Percentiles rank a stretch among this genome's conserved stretches.
Conservation (phyloP, 2,329 filamentous ascomycete species). For the Myriosclerotinia curreyana region DNA sequence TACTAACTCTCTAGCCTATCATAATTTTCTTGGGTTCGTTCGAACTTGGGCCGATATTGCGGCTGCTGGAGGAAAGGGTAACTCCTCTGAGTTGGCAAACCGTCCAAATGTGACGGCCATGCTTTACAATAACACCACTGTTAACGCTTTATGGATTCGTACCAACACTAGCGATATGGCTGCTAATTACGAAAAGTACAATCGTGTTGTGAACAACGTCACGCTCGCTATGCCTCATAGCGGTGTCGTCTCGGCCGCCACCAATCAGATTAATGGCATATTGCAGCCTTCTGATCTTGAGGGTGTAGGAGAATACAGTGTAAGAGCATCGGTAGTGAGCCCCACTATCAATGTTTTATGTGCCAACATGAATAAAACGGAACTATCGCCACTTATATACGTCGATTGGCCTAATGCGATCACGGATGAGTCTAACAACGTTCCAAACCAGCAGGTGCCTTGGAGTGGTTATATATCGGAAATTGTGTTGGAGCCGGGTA, state of each 20-base stretch:
- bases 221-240: conserved; percentile 75
- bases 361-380: conserved; percentile 57
- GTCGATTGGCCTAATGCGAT: conserved; percentile 52
- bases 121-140: conserved; percentile 69
- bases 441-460: conserved; percentile 40
- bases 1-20: conserved; percentile 48
- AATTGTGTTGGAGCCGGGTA: conserved; percentile 39
- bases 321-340: conserved; percentile 67
- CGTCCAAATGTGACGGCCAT: conserved; percentile 61
- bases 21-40: conserved; percentile 64
- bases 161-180: conserved; percentile 51
- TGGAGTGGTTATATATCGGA: conserved; percentile 42
- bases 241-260: conserved; percentile 62
- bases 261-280: conserved; percentile 59
- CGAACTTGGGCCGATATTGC: conserved; percentile 52
- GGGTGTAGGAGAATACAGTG: conserved; percentile 65
- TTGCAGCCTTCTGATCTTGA: conserved; percentile 64
- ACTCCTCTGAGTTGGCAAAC: conserved; percentile 42
- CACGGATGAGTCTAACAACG: conserved; percentile 39
- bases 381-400: conserved; percentile 65
- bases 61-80: conserved; percentile 43
- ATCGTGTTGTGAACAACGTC: conserved; percentile 69
- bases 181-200: conserved; percentile 47
- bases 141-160: conserved; percentile 68
- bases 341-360: conserved; percentile 72